Percentiles rank a stretch among this genome's conserved stretches.
Conservation (phyloP, 2,329 filamentous ascomycete species). For the Fonsecaea erecta region DNA sequence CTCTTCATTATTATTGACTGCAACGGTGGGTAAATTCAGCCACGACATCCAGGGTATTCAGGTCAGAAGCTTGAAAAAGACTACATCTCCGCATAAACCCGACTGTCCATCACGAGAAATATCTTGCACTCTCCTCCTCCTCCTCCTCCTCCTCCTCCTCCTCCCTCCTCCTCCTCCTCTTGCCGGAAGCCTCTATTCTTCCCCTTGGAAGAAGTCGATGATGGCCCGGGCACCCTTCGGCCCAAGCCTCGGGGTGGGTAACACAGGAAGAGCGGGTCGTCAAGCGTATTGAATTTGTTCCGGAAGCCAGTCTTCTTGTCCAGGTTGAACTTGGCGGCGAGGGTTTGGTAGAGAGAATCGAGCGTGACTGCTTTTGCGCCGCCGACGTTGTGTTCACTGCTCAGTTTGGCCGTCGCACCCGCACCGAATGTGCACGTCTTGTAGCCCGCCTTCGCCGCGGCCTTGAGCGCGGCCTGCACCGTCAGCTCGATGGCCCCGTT, state of each 20-base stretch:
- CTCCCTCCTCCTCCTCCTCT: neutral
- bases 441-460: conserved; percentile 57
- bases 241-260: conserved; percentile 76
- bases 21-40: too few species aligned
- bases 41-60: too few species aligned
- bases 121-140: neutral
- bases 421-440: conserved; percentile 75
- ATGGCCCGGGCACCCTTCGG: conserved; percentile 74
- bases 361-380: conserved; percentile 62
- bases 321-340: conserved; percentile 73
- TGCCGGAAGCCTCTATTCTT: conserved; percentile 6
- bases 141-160: too few species aligned
- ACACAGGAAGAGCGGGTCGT: conserved; percentile 79
- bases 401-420: conserved; percentile 70
- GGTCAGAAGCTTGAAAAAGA: too few species aligned
- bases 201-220: conserved; percentile 75
- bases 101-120: too few species aligned
- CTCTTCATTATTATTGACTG: too few species aligned
- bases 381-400: conserved; percentile 72
- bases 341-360: conserved; percentile 71
- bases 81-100: too few species aligned
- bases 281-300: conserved; percentile 77
- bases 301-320: conserved; percentile 78
- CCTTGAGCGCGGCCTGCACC: conserved; percentile 66
- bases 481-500: conserved; percentile 77